phyloP scores from a whole-genome alignment of 1,284 basidiomycete species.

The Pascua sp. region DNA sequence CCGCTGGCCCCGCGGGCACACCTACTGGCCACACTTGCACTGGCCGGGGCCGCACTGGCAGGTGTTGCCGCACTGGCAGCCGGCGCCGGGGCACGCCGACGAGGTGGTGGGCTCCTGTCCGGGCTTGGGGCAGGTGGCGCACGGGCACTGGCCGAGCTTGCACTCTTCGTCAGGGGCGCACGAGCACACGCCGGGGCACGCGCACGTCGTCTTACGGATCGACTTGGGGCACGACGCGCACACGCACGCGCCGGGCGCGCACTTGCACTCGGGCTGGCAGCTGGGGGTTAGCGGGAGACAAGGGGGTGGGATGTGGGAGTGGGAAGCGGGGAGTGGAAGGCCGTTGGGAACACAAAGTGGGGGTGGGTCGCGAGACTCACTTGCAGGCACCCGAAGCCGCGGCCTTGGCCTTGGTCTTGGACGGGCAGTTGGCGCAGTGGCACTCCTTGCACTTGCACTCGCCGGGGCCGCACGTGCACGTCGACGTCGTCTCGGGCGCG shows the following conservation, averaged over 20 bases:
- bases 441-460: conserved; percentile 25
- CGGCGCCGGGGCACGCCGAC: not conserved
- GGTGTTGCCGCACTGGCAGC: conserved; percentile 12
- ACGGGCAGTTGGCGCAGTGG: conserved; percentile 6
- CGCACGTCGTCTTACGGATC: conserved; percentile 14
- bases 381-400: conserved; percentile 8
- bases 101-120: not conserved
- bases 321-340: not conserved
- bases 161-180: conserved; percentile 16
- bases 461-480: conserved; percentile 29
- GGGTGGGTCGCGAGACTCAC: conserved; percentile 11
- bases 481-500: conserved; percentile 9
- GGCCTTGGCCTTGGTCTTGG: no score
- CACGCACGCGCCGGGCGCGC: conserved; percentile 23
- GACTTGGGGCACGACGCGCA: conserved; percentile 20
- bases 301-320: not conserved
- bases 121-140: conserved; percentile 16
- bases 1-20: not conserved
- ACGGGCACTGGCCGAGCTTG: conserved; percentile 10
- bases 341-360: no score
- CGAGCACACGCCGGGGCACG: conserved; percentile 5
- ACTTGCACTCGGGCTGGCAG: conserved; percentile 17
- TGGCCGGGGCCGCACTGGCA: conserved; percentile 26
- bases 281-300: conserved; percentile 1
- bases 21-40: conserved; percentile 21